Percentiles rank a stretch among this genome's conserved stretches.
Evolutionary conservation across 176 grass and related monocot genomes (phyloP).

Genomic region (Aegilops bicornis): DNA sequence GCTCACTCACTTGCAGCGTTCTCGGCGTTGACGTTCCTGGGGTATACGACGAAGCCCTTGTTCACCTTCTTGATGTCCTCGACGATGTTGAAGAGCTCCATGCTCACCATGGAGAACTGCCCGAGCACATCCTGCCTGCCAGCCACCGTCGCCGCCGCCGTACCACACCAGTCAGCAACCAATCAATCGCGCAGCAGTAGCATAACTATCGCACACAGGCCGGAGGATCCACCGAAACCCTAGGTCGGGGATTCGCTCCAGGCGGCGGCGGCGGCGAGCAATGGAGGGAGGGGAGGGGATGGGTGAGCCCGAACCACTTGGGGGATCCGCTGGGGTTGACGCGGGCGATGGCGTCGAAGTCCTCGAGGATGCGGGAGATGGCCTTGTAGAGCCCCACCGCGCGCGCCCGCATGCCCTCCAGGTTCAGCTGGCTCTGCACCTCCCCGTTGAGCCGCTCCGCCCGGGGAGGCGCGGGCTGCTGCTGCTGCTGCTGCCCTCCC

Average conservation of each 20-base stretch:
- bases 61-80: constrained; percentile 99
- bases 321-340: constrained; percentile 53
- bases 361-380: constrained; percentile 86
- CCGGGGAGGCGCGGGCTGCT: constrained; percentile 26
- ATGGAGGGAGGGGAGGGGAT: not conserved
- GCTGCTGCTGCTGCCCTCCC: constrained; percentile 30
- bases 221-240: constrained; percentile 20
- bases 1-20: constrained; percentile 64
- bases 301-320: constrained; percentile 49
- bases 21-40: constrained; percentile 88
- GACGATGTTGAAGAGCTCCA: constrained; percentile 98
- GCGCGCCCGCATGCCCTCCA: constrained; percentile 82
- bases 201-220: too few relatives aligned
- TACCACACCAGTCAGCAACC: not conserved
- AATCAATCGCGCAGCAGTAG: not conserved
- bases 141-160: too few relatives aligned
- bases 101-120: constrained; percentile 93
- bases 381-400: constrained; percentile 82
- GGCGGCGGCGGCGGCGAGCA: not conserved
- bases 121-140: constrained; percentile 88
- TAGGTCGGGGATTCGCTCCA: constrained; percentile 1
- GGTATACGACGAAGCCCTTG: constrained; percentile 85
- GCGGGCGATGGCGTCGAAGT: constrained; percentile 74
- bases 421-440: constrained; percentile 83
- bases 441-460: constrained; percentile 66